phyloP scores from a whole-genome alignment of 2,329 filamentous ascomycete genomes.

The Sporothrix globosa region DNA sequence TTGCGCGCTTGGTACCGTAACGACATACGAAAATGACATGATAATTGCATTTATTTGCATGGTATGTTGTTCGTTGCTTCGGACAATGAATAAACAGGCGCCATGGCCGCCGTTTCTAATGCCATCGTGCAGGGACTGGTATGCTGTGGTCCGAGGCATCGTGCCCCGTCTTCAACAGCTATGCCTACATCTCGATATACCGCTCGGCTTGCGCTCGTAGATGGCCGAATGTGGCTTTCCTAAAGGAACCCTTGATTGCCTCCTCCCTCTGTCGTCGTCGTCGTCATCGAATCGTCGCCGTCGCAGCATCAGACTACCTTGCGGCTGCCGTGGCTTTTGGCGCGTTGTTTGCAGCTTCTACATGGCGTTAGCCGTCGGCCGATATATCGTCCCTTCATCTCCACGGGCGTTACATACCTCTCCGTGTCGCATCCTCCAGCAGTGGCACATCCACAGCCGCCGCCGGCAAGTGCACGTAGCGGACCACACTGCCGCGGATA shows the following conservation, averaged over 20 bases:
- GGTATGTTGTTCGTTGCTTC: too few relatives aligned
- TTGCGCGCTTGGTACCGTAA: not conserved
- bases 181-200: too few relatives aligned
- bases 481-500: slow-evolving; percentile 87
- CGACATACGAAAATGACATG: not conserved
- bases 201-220: too few relatives aligned
- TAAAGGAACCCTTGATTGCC: not conserved
- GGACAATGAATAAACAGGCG: too few relatives aligned
- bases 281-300: not conserved
- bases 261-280: too few relatives aligned
- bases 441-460: slow-evolving; percentile 81
- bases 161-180: too few relatives aligned
- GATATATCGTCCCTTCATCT: not conserved
- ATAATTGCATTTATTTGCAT: not conserved
- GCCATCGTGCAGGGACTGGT: too few relatives aligned
- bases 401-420: slow-evolving; percentile 57
- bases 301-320: slow-evolving; percentile 17
- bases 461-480: slow-evolving; percentile 87
- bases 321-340: slow-evolving; percentile 50
- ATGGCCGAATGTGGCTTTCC: not conserved
- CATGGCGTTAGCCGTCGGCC: slow-evolving; percentile 1
- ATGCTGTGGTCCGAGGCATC: too few relatives aligned
- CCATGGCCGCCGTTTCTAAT: too few relatives aligned
- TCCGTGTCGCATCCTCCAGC: slow-evolving; percentile 86
- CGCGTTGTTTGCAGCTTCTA: slow-evolving; percentile 62